Evolutionary conservation across 169 alveolate genomes (phyloP).

Genomic region (Plasmodium vinckei): DNA sequence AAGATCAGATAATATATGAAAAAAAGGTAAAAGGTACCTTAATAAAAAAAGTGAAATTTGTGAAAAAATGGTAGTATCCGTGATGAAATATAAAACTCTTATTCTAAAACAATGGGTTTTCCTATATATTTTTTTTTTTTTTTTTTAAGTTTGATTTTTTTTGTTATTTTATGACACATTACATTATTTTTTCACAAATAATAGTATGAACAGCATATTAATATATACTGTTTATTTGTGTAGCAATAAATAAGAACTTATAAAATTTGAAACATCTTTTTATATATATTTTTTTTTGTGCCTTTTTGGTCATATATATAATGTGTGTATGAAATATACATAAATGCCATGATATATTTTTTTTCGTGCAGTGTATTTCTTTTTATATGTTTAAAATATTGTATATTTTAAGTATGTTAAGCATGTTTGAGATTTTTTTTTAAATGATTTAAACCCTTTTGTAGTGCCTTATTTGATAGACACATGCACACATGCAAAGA

Average conservation of each 20-base stretch:
- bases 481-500: constrained; percentile 9
- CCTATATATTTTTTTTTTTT: neutral
- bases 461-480: constrained; percentile 1
- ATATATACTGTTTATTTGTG: neutral
- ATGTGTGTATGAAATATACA: constrained; percentile 14
- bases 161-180: constrained; percentile 19
- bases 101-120: constrained; percentile 1
- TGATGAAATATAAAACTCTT: constrained; percentile 10
- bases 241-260: constrained; percentile 7
- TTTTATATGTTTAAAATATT: constrained; percentile 3
- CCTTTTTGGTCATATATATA: constrained; percentile 6
- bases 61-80: constrained; percentile 18
- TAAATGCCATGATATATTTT: neutral
- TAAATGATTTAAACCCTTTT: neutral
- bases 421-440: neutral
- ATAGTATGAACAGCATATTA: neutral
- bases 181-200: constrained; percentile 25
- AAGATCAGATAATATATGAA: neutral
- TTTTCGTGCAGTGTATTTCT: neutral
- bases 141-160: constrained; percentile 19
- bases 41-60: neutral
- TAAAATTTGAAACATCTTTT: neutral
- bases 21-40: neutral
- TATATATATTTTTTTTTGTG: constrained; percentile 13
- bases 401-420: constrained; percentile 3